Conservation (phyloP, 495 filamentous ascomycete species). For the Lichenothelia convexa region DNA sequence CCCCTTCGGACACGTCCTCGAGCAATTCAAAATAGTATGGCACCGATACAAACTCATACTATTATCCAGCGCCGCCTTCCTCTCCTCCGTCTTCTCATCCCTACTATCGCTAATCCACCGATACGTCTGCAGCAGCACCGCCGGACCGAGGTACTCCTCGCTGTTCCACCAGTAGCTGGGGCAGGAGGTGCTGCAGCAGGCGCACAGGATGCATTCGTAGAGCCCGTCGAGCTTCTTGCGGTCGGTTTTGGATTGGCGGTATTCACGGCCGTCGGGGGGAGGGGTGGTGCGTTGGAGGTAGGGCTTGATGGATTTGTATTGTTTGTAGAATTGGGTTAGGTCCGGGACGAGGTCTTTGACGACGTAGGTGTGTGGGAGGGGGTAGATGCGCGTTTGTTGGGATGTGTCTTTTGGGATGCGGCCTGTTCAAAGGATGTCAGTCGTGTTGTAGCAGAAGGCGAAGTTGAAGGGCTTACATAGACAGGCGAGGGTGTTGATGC, state of each 20-base stretch:
- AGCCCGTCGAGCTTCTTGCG: constrained; percentile 94
- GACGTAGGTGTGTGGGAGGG: constrained; percentile 94
- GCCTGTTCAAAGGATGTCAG: constrained; percentile 33
- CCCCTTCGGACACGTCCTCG: constrained; percentile 91
- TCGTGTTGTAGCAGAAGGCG: background rate
- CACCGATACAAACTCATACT: constrained; percentile 96
- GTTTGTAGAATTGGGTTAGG: constrained; percentile 97
- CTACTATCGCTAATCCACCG: constrained; percentile 86
- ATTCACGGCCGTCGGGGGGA: constrained; percentile 64
- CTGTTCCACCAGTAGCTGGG: constrained; percentile 99
- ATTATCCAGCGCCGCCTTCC: constrained; percentile 85
- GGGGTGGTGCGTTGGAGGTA: constrained; percentile 81
- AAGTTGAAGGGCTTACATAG: constrained; percentile 54
- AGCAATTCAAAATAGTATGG: constrained; percentile 98
- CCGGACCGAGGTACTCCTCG: constrained; percentile 93
- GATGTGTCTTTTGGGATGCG: constrained; percentile 73
- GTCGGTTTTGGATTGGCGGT: constrained; percentile 72
- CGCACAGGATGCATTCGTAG: constrained; percentile 99
- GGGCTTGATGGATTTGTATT: constrained; percentile 99
- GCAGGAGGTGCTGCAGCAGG: constrained; percentile 96
- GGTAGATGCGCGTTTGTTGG: constrained; percentile 86
- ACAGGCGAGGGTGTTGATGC: constrained; percentile 89
- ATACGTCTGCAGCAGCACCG: constrained; percentile 90
- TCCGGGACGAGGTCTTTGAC: constrained; percentile 98
- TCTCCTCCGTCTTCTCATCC: constrained; percentile 70